Evolutionary conservation across 257 asterid genomes (phyloP).

Genomic region (Plectranthus barbatus): DNA sequence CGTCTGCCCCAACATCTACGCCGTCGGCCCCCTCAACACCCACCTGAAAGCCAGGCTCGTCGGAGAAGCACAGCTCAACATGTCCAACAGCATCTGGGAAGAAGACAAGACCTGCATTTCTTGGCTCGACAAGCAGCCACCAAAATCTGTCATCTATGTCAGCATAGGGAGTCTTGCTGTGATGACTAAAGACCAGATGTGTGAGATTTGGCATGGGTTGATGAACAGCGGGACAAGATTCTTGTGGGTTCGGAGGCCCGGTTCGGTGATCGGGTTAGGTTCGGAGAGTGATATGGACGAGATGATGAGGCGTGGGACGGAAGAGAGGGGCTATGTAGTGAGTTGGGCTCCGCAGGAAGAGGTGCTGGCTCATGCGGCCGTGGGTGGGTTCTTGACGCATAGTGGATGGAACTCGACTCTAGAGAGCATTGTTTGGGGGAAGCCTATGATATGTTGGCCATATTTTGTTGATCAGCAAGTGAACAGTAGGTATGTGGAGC

Average conservation of each 20-base stretch:
- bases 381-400: slow-evolving; percentile 40
- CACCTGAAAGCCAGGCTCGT: slow-evolving; percentile 29
- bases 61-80: neutral
- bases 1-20: slow-evolving; percentile 39
- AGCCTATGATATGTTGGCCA: slow-evolving; percentile 52
- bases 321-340: slow-evolving; percentile 37
- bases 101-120: slow-evolving; percentile 47
- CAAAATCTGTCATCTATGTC: slow-evolving; percentile 40
- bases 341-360: slow-evolving; percentile 47
- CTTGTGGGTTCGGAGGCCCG: slow-evolving; percentile 54
- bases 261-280: slow-evolving; percentile 22
- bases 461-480: slow-evolving; percentile 41
- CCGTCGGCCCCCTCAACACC: slow-evolving; percentile 62
- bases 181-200: slow-evolving; percentile 27
- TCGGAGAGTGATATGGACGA: neutral
- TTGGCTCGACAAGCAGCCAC: slow-evolving; percentile 50
- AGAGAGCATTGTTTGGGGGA: slow-evolving; percentile 39
- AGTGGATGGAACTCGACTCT: slow-evolving; percentile 48
- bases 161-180: slow-evolving; percentile 55
- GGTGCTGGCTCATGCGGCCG: slow-evolving; percentile 28
- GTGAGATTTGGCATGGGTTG: slow-evolving; percentile 59
- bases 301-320: slow-evolving; percentile 21
- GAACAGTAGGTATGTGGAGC: slow-evolving; percentile 36
- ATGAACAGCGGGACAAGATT: slow-evolving; percentile 48
- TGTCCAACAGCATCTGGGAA: slow-evolving; percentile 31